phyloP scores from a whole-genome alignment of 768 basidiomycete species.

The Tulasnella sp. region DNA sequence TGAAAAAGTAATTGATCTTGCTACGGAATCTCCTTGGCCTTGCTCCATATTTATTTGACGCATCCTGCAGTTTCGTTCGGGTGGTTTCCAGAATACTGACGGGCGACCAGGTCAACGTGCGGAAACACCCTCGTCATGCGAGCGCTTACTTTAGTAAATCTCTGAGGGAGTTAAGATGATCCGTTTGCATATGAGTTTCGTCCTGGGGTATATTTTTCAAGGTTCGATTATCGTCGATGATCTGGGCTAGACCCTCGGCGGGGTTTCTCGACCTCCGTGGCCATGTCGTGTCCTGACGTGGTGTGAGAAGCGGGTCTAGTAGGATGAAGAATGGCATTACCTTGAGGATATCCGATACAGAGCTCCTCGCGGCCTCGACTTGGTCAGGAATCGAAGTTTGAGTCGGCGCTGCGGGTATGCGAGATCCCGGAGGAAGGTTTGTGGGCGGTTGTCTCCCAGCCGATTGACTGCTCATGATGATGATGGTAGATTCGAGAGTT shows the following conservation, averaged over 20 bases:
- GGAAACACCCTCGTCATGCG: no score
- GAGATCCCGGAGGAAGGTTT: background rate
- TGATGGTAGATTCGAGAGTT: no score
- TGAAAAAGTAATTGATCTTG: background rate
- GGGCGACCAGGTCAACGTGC: background rate
- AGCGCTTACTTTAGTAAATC: background rate
- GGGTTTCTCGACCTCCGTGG: background rate
- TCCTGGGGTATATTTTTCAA: background rate
- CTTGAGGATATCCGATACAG: background rate
- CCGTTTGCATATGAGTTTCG: background rate
- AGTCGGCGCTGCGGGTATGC: background rate
- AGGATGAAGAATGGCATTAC: background rate
- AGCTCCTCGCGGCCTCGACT: background rate
- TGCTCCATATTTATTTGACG: background rate
- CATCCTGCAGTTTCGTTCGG: background rate
- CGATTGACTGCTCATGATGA: background rate
- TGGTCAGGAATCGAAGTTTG: background rate
- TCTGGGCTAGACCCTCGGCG: background rate
- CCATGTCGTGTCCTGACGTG: background rate
- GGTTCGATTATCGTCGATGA: background rate
- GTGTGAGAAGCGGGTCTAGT: background rate
- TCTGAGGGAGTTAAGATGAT: background rate
- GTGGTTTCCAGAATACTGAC: background rate
- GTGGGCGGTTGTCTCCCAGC: background rate
- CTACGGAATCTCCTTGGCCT: background rate